Base-by-base conservation (phyloP, 2,329 filamentous ascomycete genomes). In the Magnaporthiopsis rhizophila region DNA sequence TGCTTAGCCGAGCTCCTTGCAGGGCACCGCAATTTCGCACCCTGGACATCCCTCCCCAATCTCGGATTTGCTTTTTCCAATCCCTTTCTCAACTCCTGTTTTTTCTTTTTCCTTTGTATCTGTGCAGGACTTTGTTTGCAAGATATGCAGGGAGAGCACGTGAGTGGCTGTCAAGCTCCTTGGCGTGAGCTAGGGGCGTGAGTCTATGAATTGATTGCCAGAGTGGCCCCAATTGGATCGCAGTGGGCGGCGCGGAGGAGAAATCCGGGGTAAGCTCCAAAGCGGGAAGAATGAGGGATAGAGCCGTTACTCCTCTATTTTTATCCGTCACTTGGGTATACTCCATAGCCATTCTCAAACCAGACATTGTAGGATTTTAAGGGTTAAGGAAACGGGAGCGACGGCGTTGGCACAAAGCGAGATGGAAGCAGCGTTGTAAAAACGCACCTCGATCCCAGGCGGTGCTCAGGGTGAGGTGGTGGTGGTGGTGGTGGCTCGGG, bases 321-420 rank as follows among this genome's bases (percentile, higher is more conserved):
- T 53, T n/a, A 4, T 9, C 9, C n/a, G 1, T 9, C 5, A n/a
- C 2, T 24, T 53, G 5, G 7, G 2, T 30, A 3, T 1, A 2
- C 8, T 24, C 45, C 45, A n/a, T 24, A 30, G 30, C 30, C 30
- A 30, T 30, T 30, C 6, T 5, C 6, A 30, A 30, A 30, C 30
- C 6, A 30, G 30, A 30, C 1, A 30, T 4, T 30, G 30, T 30
- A 30, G 30, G 32, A 7, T 9, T 34, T 34, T 34, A 12, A 34
- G 5, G 15, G 45, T 21, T 11, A 11, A 8, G 38, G 15, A 11
- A 4, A 21, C 15, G 21, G 15, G 8, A 50, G 38, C 38, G 38
- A 50, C 18, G 38, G 15, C 15, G 38, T 2, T 6, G 15, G 38
- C 15, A 7, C 38, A 30, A 30, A 30, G 30, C 30, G 30, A 30